Base-by-base conservation (phyloP, 805 yeast species). In the Sungouiozyma ichnusensis region DNA sequence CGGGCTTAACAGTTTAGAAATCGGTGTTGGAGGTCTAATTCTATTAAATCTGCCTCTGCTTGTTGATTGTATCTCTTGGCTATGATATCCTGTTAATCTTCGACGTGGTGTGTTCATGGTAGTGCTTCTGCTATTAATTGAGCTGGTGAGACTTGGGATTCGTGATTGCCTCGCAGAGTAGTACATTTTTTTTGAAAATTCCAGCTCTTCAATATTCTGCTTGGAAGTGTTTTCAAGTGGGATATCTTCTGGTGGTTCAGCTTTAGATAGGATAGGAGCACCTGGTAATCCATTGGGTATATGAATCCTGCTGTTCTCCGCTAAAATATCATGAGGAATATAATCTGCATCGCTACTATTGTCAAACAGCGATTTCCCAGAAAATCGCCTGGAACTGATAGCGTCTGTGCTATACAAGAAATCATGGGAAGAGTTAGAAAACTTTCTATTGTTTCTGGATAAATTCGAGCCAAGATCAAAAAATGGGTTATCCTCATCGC, bases 21-120 rank as follows among this genome's bases (percentile, higher is more conserved):
- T 38, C 11, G 58, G 56, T 9, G 59, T 56, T 3, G 61, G 59
- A 16, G 45, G 48, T 34, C 40, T 43, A 16, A 52, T 38, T 18
- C 47, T 40, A 18, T 41, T 32, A 11, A 24, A 24, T 11, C 29
- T 24, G 29, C 29, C 29, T 24, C 29, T 24, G 11, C 29, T 24
- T 24, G 29, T 24, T 24, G 29, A 24, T 24, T 24, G 29, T 7
- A 24, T 24, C 11, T 24, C 29, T 7, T 24, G 29, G 29, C 11
- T 24, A 24, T 24, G 11, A 11, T 24, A 24, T 24, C 11, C 29
- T 7, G 29, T 11, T 7, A 11, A 7, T 24, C 11, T 24, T 3
- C 19, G 39, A n/a, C 32, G 17, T 8, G 41, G 29, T 24, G 29
- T 24, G 29, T 24, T 24, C 29, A 24, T 24, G 29, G 29, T 24